Evolutionary conservation across 495 filamentous ascomycete species (phyloP).

Genomic region (Rhizodiscina lignyota): DNA sequence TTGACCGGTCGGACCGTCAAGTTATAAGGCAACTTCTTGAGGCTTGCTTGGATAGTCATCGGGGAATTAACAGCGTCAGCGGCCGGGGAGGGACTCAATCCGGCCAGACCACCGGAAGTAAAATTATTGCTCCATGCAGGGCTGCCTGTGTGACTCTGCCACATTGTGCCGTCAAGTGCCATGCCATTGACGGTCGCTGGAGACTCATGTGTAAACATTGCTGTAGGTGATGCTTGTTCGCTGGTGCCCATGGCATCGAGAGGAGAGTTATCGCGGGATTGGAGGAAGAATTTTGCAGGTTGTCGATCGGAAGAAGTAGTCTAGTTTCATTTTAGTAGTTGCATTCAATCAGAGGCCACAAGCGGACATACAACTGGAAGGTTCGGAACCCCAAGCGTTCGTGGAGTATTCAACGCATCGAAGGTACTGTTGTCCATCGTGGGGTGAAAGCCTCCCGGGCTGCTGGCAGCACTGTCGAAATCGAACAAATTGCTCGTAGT

Average conservation of each 20-base stretch:
- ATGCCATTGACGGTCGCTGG: not conserved
- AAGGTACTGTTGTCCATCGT: constrained; percentile 3
- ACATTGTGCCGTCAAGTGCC: not conserved
- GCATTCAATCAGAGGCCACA: not conserved
- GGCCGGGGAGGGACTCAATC: not conserved
- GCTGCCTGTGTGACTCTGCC: not conserved
- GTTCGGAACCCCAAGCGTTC: not conserved
- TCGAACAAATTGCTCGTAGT: constrained; percentile 51
- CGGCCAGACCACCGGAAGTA: not conserved
- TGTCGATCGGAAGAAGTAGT: not conserved
- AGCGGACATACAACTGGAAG: not conserved
- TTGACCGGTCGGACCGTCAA: constrained; percentile 42
- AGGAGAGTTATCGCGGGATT: no score
- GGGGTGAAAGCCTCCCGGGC: constrained; percentile 34
- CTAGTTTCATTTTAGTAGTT: not conserved
- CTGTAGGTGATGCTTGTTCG: no score
- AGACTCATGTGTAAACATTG: no score
- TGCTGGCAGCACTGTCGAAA: constrained; percentile 53
- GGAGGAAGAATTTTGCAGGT: not conserved
- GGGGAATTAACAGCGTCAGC: no score
- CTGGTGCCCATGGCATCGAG: no score
- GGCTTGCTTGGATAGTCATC: not conserved
- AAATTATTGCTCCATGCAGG: not conserved
- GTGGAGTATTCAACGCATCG: not conserved
- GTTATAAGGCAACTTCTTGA: constrained; percentile 2